Evolutionary conservation across 1,284 basidiomycete genomes (phyloP).

Genomic region (Neolentinus lepideus): DNA sequence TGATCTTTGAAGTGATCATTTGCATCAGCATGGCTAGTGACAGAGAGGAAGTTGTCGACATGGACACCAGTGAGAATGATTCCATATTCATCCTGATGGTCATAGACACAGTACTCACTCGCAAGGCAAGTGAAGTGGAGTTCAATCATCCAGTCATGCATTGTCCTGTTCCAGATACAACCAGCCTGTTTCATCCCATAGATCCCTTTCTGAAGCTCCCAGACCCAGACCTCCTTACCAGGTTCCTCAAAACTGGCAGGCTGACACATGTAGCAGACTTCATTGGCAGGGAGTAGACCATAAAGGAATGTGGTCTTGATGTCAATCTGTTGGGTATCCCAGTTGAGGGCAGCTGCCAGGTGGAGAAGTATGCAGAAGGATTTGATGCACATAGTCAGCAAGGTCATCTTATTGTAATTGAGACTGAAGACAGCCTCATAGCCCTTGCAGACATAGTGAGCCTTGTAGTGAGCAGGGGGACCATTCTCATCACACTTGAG

Average conservation of each 20-base stretch:
- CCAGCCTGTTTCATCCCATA: constrained; percentile 35
- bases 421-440: constrained; percentile 29
- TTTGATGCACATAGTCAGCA: constrained; percentile 30
- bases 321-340: constrained; percentile 35
- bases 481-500: constrained; percentile 24
- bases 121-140: constrained; percentile 22
- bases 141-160: constrained; percentile 20
- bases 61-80: constrained; percentile 24
- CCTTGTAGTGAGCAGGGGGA: constrained; percentile 24
- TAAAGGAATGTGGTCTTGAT: constrained; percentile 40
- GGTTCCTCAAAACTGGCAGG: constrained; percentile 24
- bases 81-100: constrained; percentile 6
- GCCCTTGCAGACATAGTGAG: constrained; percentile 28
- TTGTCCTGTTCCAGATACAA: constrained; percentile 28
- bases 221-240: constrained; percentile 21
- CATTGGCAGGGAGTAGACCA: constrained; percentile 26
- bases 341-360: constrained; percentile 26
- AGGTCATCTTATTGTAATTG: constrained; percentile 34
- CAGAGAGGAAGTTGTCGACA: constrained; percentile 26
- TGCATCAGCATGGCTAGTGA: constrained; percentile 10
- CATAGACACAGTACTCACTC: constrained; percentile 29
- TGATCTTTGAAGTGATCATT: constrained; percentile 20
- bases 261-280: constrained; percentile 33
- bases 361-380: constrained; percentile 28
- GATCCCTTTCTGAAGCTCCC: constrained; percentile 24